Conservation (phyloP, 768 basidiomycete genomes). For the Russula sp. region DNA sequence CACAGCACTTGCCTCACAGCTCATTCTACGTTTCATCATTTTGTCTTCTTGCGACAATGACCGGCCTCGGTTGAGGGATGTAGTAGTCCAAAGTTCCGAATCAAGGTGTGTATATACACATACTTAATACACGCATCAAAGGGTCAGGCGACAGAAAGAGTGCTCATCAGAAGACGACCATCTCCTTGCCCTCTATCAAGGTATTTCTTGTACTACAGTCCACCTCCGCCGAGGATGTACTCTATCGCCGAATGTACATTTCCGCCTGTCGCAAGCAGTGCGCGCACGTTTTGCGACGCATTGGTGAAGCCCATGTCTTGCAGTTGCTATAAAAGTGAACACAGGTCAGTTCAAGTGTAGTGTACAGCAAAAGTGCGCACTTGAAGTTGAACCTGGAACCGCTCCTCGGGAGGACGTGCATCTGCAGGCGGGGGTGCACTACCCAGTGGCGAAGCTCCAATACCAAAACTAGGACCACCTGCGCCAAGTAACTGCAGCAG, state of each 20-base stretch:
- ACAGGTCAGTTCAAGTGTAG: neutral
- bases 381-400: constrained; percentile 84
- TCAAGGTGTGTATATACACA: constrained; percentile 5
- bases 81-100: neutral
- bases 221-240: constrained; percentile 81
- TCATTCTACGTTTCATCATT: neutral
- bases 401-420: constrained; percentile 76
- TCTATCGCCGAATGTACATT: constrained; percentile 90
- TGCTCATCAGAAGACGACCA: neutral
- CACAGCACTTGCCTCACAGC: neutral
- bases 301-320: constrained; percentile 94
- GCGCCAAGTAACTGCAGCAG: constrained; percentile 34
- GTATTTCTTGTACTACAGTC: constrained; percentile 35
- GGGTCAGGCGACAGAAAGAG: neutral
- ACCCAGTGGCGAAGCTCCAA: constrained; percentile 23
- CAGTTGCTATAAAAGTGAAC: constrained; percentile 52
- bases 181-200: neutral
- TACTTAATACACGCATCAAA: constrained; percentile 7
- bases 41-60: neutral
- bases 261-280: constrained; percentile 85
- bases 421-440: constrained; percentile 50
- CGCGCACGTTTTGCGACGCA: constrained; percentile 82
- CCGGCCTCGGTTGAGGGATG: neutral
- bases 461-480: constrained; percentile 15
- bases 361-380: constrained; percentile 32